phyloP scores from a whole-genome alignment of 441 rosid genomes.

The Gossypium gossypioides region DNA sequence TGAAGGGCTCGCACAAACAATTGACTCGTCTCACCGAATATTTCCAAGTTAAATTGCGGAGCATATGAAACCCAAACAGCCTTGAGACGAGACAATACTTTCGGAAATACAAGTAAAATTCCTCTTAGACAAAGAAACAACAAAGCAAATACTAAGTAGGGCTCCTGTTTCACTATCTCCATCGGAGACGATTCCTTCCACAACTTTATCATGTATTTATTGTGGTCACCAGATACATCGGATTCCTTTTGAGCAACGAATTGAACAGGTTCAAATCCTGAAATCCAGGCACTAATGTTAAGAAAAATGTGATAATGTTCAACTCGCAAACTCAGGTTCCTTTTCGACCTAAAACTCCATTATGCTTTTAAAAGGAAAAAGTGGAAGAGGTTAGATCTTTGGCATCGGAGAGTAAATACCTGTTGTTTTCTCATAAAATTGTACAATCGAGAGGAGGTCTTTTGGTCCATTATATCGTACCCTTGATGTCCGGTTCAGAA shows the following conservation, averaged over 20 bases:
- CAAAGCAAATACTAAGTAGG: slow-evolving; percentile 42
- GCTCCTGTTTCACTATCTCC: slow-evolving; percentile 42
- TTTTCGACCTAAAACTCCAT: not conserved
- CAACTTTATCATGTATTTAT: slow-evolving; percentile 20
- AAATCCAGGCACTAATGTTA: not conserved
- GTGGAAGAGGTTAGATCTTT: not conserved
- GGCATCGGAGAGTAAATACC: slow-evolving; percentile 26
- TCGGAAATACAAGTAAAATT: slow-evolving; percentile 33
- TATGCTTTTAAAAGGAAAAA: not conserved
- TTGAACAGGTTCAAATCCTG: slow-evolving; percentile 59
- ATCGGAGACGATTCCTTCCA: slow-evolving; percentile 23
- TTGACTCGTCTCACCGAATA: slow-evolving; percentile 72
- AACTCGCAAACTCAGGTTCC: not conserved
- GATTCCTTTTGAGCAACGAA: slow-evolving; percentile 30
- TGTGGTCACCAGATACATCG: slow-evolving; percentile 9
- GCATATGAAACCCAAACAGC: slow-evolving; percentile 47
- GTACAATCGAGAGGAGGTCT: slow-evolving; percentile 43
- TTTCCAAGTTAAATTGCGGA: slow-evolving; percentile 65
- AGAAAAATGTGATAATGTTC: not conserved
- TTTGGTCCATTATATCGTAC: slow-evolving; percentile 44
- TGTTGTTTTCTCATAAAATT: slow-evolving; percentile 58
- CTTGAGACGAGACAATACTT: slow-evolving; percentile 37
- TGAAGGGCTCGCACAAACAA: slow-evolving; percentile 47
- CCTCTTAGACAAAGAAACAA: slow-evolving; percentile 44
- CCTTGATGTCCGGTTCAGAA: slow-evolving; percentile 50